Base-by-base conservation (phyloP, 108 stramenopile species). In the Pseudonitzschia multiseries region DNA sequence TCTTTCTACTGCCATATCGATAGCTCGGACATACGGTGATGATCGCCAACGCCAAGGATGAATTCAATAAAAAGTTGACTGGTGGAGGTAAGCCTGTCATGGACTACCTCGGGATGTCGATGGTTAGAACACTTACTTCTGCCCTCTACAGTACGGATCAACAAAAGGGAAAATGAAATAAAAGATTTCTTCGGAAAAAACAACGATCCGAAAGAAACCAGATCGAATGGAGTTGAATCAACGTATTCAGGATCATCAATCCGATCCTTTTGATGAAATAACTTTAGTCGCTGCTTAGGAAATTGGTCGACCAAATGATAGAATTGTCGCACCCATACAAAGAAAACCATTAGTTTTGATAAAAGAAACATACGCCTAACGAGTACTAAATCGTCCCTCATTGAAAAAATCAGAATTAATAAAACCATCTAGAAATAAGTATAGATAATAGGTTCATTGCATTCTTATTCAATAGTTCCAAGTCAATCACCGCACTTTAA, bases 21-120 rank as follows among this genome's bases (percentile, higher is more conserved):
- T 48, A 90, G 8, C 36, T 93, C 48, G 93, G 93, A 28, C 93
- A 93, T 61, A 91, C 83, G 21, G 77, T 86, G n/a, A 65, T 90
- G 69, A 81, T 85, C 51, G 93, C 90, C 24, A 86, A 91, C 73
- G 79, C 88, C 29, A 86, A 87, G 57, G 76, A 85, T 27, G 56
- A 73, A 28, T 59, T 83, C 28, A 76, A 81, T 64, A 57, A 69
- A 52, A 66, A 68, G n/a, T 22, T 88, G 29, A 86, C 83, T 57
- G 28, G 64, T 24, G 81, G 81, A 8, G 93, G 93, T 24, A 76
- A 79, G 36, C 83, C 86, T 6, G 77, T 90, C 15, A 82, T 89
- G 88, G 88, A 89, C 66, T 77, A 81, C 65, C 66, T 93, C 57
- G 92, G 89, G 31, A 44, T 57, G 0, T 75, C 86, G 26, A 65